phyloP scores from a whole-genome alignment of 768 basidiomycete genomes.

The Myochromella boudieri region DNA sequence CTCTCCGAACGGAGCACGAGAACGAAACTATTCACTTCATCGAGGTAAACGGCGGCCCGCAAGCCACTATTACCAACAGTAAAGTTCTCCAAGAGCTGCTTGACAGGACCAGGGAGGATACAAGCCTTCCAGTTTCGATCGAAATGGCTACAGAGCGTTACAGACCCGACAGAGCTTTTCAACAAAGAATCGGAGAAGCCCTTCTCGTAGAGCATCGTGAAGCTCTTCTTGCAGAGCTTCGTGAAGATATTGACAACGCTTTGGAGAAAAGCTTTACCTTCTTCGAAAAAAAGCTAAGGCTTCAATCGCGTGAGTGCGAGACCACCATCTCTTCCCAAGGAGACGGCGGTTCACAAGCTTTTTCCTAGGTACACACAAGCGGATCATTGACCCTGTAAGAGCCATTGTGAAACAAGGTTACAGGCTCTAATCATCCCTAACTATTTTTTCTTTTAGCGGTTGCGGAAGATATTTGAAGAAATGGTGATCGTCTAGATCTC shows the following conservation, averaged over 20 bases:
- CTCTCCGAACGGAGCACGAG: too few species aligned
- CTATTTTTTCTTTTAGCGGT: background rate
- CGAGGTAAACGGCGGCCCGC: too few species aligned
- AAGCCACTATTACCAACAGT: too few species aligned
- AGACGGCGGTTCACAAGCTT: background rate
- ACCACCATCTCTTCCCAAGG: background rate
- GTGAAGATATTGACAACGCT: background rate
- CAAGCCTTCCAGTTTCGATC: too few species aligned
- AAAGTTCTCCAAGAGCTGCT: too few species aligned
- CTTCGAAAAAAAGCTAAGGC: background rate
- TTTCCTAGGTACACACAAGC: background rate
- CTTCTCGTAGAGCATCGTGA: too few species aligned
- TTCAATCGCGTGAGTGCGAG: background rate
- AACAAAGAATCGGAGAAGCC: too few species aligned
- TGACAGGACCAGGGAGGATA: too few species aligned
- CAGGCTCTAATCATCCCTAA: background rate
- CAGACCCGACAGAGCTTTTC: too few species aligned
- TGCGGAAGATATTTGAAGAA: background rate
- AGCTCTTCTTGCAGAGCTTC: background rate
- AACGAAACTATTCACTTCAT: too few species aligned
- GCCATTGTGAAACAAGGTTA: too few species aligned
- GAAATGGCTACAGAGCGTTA: too few species aligned
- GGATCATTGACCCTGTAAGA: conserved; percentile 1
- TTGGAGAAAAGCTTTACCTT: background rate
- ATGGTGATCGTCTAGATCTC: background rate